These are phyloP conservation scores for Bocquillonia castaneifolia DNA, from an alignment of 441 rosid species.

Conservation along the genomic window DNA sequence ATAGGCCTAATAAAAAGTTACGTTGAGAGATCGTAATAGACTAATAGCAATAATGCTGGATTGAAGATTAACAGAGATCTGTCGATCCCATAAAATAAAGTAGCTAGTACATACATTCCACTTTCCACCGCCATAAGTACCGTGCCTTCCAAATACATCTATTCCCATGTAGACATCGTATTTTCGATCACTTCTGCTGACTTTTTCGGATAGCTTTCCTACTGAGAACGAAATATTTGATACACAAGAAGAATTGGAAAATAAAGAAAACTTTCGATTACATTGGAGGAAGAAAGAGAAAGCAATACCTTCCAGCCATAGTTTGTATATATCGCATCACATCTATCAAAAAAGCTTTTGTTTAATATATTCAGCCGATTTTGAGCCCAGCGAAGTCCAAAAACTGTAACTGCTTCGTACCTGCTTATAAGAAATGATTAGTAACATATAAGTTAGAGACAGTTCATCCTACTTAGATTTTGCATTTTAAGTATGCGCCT, in stretches of 20 bases:
- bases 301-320: conserved; percentile 59
- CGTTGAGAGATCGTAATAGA: too few relatives aligned
- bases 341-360: conserved; percentile 71
- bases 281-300: not conserved
- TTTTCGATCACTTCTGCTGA: conserved; percentile 74
- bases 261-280: too few relatives aligned
- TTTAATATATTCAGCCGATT: conserved; percentile 57
- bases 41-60: too few relatives aligned
- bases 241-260: not conserved
- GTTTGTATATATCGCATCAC: conserved; percentile 76
- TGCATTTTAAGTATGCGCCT: too few relatives aligned
- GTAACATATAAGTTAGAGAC: too few relatives aligned
- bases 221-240: not conserved
- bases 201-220: conserved; percentile 54
- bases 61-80: too few relatives aligned
- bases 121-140: conserved; percentile 71
- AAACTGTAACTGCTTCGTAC: too few relatives aligned
- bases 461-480: too few relatives aligned
- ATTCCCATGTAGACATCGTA: conserved; percentile 84
- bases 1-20: too few relatives aligned
- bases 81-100: too few relatives aligned
- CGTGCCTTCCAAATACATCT: conserved; percentile 78
- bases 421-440: too few relatives aligned
- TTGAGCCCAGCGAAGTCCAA: too few relatives aligned
- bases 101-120: conserved; percentile 58